Evolutionary conservation across 441 rosid genomes (phyloP).

Genomic region (Hypseocharis bilobata): DNA sequence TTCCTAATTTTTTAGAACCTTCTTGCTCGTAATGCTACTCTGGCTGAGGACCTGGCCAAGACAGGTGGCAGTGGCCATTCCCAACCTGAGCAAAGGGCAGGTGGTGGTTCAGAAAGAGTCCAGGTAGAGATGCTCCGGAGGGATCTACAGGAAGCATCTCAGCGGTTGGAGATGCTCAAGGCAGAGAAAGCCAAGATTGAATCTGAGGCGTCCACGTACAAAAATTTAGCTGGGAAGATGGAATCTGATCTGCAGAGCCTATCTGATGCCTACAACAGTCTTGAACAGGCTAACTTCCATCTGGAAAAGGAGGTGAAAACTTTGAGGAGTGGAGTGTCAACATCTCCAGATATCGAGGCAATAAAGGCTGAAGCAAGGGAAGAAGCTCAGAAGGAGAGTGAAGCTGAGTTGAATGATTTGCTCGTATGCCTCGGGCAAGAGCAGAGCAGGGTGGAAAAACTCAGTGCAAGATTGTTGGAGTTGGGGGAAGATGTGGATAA

Average conservation of each 20-base stretch:
- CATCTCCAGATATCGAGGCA: slow-evolving; percentile 45
- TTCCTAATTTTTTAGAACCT: slow-evolving; percentile 42
- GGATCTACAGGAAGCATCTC: slow-evolving; percentile 75
- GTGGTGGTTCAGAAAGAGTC: slow-evolving; percentile 53
- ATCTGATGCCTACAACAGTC: slow-evolving; percentile 82
- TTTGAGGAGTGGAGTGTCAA: slow-evolving; percentile 49
- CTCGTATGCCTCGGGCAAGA: slow-evolving; percentile 96
- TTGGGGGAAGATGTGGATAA: slow-evolving; percentile 79
- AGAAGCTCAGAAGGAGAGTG: slow-evolving; percentile 93
- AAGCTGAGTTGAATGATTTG: slow-evolving; percentile 80
- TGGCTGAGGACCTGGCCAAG: slow-evolving; percentile 81
- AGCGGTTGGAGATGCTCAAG: slow-evolving; percentile 57
- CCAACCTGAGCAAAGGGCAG: slow-evolving; percentile 43
- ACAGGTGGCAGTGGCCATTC: slow-evolving; percentile 47
- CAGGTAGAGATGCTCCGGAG: slow-evolving; percentile 61
- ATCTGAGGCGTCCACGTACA: slow-evolving; percentile 57
- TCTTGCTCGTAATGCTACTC: slow-evolving; percentile 68
- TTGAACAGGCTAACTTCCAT: slow-evolving; percentile 67
- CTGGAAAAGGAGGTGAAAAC: slow-evolving; percentile 69
- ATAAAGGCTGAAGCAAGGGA: slow-evolving; percentile 74
- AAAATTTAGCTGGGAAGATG: slow-evolving; percentile 58
- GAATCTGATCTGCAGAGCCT: slow-evolving; percentile 79
- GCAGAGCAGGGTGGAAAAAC: slow-evolving; percentile 81
- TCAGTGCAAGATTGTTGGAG: slow-evolving; percentile 56
- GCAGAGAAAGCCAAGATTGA: slow-evolving; percentile 62